These are phyloP conservation scores for Cardamine resedifolia DNA, from an alignment of 345 rosid genomes.

Conservation along the genomic window DNA sequence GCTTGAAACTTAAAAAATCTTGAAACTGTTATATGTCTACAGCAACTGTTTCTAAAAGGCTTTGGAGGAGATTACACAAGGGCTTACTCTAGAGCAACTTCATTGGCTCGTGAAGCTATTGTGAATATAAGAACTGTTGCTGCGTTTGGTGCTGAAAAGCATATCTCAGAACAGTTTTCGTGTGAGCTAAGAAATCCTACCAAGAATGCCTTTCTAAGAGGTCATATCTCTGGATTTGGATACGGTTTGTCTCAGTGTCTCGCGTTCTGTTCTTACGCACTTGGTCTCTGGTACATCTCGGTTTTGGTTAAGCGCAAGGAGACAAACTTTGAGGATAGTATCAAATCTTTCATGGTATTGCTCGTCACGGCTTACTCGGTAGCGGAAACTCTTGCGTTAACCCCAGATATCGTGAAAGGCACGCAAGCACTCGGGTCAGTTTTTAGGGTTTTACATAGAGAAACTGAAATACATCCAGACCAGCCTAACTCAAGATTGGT, in stretches of 20 bases:
- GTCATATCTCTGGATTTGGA: conserved; percentile 80
- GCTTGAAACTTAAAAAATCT: background rate
- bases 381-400: conserved; percentile 81
- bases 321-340: conserved; percentile 55
- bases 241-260: conserved; percentile 69
- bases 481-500: conserved; percentile 44
- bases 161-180: conserved; percentile 51
- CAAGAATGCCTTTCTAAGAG: conserved; percentile 54
- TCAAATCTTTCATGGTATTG: conserved; percentile 71
- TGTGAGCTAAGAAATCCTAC: conserved; percentile 58
- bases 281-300: conserved; percentile 89
- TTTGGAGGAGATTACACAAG: conserved; percentile 69
- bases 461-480: conserved; percentile 51
- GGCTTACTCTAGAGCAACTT: conserved; percentile 61
- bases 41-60: conserved; percentile 82
- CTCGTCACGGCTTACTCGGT: conserved; percentile 58
- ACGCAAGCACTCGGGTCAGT: conserved; percentile 73
- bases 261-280: conserved; percentile 65
- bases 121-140: conserved; percentile 69
- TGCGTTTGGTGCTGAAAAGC: conserved; percentile 67
- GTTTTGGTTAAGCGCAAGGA: conserved; percentile 49
- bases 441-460: conserved; percentile 59
- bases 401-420: conserved; percentile 92
- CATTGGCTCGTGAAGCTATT: conserved; percentile 75
- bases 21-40: conserved; percentile 29